Evolutionary conservation across 164 flowering plant genomes (phyloP), one percentile per base, ranked within the genome.

Genomic region (Berberis thunbergii): DNA sequence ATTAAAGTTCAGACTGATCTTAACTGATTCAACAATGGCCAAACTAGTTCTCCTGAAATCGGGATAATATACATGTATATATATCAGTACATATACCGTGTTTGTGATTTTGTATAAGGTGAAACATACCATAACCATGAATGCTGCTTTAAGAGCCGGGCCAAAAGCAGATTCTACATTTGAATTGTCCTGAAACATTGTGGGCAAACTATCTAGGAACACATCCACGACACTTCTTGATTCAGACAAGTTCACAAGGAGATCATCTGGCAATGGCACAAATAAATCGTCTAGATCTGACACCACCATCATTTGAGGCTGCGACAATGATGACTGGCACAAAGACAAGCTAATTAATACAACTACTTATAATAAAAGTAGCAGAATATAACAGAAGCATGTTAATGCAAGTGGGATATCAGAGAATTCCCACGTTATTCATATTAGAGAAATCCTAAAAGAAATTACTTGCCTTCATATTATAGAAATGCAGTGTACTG

Each of bases 81-180:
- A 26, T 26, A 26, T 26, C 26, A 26, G 26, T 26, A 26, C 26
- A 26, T 26, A 26, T 26, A 26, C 26, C 26, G 26, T 26, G 26
- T 26, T 26, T 26, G 26, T 26, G 26, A 26, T 26, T 26, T 26
- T 26, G 26, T 26, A 26, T 26, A 26, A 13, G 3, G 38, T 13
- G 6, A 13, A 54, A 75, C 93, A 12, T 55, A 95, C 99, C 97
- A 91, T 91, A 79, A 95, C 81, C 96, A 91, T 78, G 65, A 74
- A 83, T 7, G 97, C 88, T 6, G 96, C 96, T 74, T 82, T 89
- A 50, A 95, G 85, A 71, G 97, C 97, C n/a, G 99, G 93, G 60
- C 99, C 99, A 80, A 95, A 91, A 72, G 97, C 96, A 67, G 99
- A 95, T 79, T 95, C 99, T 56, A 95, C 74, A 78, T 91, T 91